A percentile compares a stretch with the other conserved stretches of the same genome.
These are phyloP conservation scores for Arthrinium puccinioides DNA, from an alignment of 2,329 filamentous ascomycete species.

Conservation along the genomic window DNA sequence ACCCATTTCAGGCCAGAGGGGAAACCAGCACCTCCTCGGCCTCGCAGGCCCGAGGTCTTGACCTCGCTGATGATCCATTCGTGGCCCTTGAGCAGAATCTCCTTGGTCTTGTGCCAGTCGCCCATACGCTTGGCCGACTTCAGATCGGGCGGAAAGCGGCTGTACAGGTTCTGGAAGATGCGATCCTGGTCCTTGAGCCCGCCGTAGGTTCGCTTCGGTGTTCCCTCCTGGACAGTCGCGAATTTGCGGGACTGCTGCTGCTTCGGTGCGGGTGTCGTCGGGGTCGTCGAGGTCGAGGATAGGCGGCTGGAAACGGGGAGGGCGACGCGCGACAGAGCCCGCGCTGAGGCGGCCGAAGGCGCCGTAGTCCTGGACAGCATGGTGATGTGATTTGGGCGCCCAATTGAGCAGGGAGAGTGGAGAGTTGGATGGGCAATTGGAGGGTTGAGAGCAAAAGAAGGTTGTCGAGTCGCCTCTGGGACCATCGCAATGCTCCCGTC, in stretches of 20 bases:
- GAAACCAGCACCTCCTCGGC: constrained; percentile 95
- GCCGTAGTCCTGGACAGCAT: constrained; percentile 37
- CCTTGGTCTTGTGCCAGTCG: constrained; percentile 99
- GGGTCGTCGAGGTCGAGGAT: constrained; percentile 34
- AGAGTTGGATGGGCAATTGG: constrained; percentile 19
- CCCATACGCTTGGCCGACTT: constrained; percentile 96
- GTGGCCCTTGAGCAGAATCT: constrained; percentile 93
- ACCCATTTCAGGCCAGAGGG: constrained; percentile 99
- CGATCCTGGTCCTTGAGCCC: constrained; percentile 93
- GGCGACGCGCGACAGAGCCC: constrained; percentile 29
- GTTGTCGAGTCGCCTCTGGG: constrained; percentile 4
- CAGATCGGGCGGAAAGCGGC: constrained; percentile 82
- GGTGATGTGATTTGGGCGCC: constrained; percentile 22
- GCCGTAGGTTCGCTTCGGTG: constrained; percentile 68
- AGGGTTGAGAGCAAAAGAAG: constrained; percentile 4
- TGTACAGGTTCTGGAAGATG: constrained; percentile 98
- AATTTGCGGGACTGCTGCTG: constrained; percentile 65
- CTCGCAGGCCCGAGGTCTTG: constrained; percentile 91
- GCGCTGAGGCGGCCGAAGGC: constrained; percentile 31
- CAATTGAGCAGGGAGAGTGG: constrained; percentile 26
- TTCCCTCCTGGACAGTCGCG: constrained; percentile 71
- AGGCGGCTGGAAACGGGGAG: constrained; percentile 25
- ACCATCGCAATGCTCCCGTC: constrained; percentile 4
- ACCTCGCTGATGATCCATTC: constrained; percentile 98
- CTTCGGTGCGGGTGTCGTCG: constrained; percentile 47